These are phyloP conservation scores for Komagataella ulmi DNA, from an alignment of 805 yeast genomes.

Conservation along the genomic window DNA sequence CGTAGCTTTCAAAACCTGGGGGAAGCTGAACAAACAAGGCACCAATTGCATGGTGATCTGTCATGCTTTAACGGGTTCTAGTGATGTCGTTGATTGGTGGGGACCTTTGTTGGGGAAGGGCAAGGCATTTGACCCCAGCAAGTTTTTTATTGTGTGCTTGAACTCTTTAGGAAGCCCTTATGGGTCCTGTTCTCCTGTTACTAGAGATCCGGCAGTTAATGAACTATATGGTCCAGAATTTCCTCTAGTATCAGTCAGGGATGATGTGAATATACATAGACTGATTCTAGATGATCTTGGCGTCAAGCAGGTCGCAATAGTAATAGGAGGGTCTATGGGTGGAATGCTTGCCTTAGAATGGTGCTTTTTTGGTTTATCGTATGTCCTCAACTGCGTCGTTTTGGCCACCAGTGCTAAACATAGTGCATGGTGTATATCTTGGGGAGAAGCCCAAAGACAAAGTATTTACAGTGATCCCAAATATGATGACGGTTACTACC, in stretches of 20 bases:
- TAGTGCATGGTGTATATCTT: constrained; percentile 96
- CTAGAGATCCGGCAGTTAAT: constrained; percentile 65
- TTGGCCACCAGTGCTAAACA: constrained; percentile 91
- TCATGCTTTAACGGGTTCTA: constrained; percentile 92
- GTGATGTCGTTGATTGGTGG: constrained; percentile 98
- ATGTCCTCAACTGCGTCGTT: constrained; percentile 63
- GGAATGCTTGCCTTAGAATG: constrained; percentile 94
- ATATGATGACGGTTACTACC: constrained; percentile 81
- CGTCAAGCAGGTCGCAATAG: constrained; percentile 69
- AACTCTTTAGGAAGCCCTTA: constrained; percentile 96
- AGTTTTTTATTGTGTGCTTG: constrained; percentile 75
- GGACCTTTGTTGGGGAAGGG: constrained; percentile 84
- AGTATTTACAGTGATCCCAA: constrained; percentile 92
- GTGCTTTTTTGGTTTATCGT: constrained; percentile 54
- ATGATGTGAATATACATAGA: constrained; percentile 74
- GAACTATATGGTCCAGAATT: constrained; percentile 86
- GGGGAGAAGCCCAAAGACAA: constrained; percentile 98
- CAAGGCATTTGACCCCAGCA: constrained; percentile 81
- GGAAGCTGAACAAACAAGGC: constrained; percentile 52
- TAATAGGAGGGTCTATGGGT: constrained; percentile 97
- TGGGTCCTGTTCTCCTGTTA: constrained; percentile 87
- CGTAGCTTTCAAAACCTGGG: constrained; percentile 95
- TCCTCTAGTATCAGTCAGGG: constrained; percentile 88
- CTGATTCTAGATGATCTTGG: constrained; percentile 68
- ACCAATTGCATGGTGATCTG: constrained; percentile 83